A percentile compares a stretch with the other conserved stretches of the same genome.
These are phyloP conservation scores for Barnettozyma vustinii DNA, from an alignment of 805 yeast genomes.

Conservation along the genomic window DNA sequence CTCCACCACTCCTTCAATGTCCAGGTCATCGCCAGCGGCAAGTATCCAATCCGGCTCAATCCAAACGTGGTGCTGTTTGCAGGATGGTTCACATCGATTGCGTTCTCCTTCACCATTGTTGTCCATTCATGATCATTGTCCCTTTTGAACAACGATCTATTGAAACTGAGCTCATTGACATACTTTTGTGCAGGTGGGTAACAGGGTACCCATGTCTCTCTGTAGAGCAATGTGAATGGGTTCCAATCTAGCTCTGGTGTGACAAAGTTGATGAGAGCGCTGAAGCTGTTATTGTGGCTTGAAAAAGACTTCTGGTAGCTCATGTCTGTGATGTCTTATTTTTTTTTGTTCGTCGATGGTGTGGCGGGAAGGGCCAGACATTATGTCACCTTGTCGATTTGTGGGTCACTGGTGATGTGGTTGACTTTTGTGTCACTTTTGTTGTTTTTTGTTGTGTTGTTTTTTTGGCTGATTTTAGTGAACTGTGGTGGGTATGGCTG, in stretches of 20 bases:
- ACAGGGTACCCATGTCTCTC: slow-evolving; percentile 5
- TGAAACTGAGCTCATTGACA: slow-evolving; percentile 3
- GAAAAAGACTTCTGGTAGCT: neutral
- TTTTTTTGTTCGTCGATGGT: neutral
- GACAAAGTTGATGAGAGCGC: neutral
- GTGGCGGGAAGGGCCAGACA: neutral
- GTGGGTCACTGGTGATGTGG: too few relatives aligned
- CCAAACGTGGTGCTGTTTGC: neutral
- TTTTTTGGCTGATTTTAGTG: too few relatives aligned
- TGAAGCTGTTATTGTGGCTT: neutral
- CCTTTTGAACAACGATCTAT: neutral
- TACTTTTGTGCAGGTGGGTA: slow-evolving; percentile 5
- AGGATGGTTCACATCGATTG: neutral
- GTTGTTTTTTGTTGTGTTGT: too few relatives aligned
- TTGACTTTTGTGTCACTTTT: neutral
- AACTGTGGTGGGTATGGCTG: too few relatives aligned
- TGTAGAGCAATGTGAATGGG: slow-evolving; percentile 2
- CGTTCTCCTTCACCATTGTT: neutral
- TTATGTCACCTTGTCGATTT: neutral
- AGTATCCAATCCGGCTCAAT: neutral
- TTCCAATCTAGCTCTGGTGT: slow-evolving; percentile 6
- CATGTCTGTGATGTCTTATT: slow-evolving; percentile 1
- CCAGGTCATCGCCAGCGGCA: neutral
- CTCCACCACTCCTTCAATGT: neutral
- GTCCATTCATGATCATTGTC: slow-evolving; percentile 4